Evolutionary conservation across 257 asterid genomes (phyloP), one percentile per base, ranked within the genome.

Genomic region (Nicotiana paniculata): DNA sequence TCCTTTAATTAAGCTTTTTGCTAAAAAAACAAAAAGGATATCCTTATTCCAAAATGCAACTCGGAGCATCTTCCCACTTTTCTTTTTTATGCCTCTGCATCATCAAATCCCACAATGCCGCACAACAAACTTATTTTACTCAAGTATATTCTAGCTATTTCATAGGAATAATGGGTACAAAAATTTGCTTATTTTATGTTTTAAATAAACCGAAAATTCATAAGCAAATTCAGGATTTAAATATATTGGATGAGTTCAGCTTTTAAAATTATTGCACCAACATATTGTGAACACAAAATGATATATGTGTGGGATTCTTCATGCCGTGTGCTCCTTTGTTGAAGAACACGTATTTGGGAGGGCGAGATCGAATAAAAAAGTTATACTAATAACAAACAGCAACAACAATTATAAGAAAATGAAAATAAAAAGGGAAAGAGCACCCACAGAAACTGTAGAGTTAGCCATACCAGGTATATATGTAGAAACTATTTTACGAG

Each of bases 1-100:
- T 2, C 26, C 75, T 66, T 33, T 66, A 85, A 62, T 84, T 32
- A 68, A 32, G 86, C 81, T 81, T 57, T 72, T 75, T 79, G 78
- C 46, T 30, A 81, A 55, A 85, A 78, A 78, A 79, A 76, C 88
- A 86, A 87, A 85, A 77, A 81, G 91, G 89, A 87, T 87, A 88
- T 88, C 82, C 88, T 81, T 82, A 65, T 66, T 79, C 80, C 17
- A 72, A 66, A 85, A 81, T 63, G 61, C 24, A 55, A 77, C 51
- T 85, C 86, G 83, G 92, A 93, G 93, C 88, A 93, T 90, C 96
- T 90, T 90, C 85, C 77, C 63, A 26, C 63, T 65, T 64, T 74
- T 84, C 72, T 81, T 61, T 80, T 55, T 84, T 81, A 74, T 88
- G 64, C 86, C 83, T 63, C 77, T 76, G 17, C 74, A 79, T 81